phyloP scores from a whole-genome alignment of 306 rosid genomes.

The Dryas octopetala region DNA sequence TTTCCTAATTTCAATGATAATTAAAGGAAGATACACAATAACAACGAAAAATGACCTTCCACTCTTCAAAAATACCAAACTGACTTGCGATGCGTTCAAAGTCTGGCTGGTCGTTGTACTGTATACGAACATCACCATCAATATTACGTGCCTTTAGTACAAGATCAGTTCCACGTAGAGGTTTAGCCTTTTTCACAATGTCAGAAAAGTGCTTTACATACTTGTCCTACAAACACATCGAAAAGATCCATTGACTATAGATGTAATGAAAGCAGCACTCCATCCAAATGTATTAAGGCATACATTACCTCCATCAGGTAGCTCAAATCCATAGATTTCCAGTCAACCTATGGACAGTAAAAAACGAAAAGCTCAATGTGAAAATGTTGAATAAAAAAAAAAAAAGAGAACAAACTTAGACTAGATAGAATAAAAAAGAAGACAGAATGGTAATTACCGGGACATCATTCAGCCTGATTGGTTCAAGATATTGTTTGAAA shows the following conservation, averaged over 20 bases:
- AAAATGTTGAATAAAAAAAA: slow-evolving; percentile 5
- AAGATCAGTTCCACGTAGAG: slow-evolving; percentile 58
- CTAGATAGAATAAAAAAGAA: background rate
- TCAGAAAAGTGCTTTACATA: slow-evolving; percentile 59
- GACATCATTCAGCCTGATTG: slow-evolving; percentile 84
- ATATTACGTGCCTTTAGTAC: slow-evolving; percentile 72
- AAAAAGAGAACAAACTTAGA: background rate
- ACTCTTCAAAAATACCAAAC: slow-evolving; percentile 90
- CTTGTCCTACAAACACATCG: slow-evolving; percentile 56
- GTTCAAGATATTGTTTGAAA: slow-evolving; percentile 84
- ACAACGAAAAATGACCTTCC: slow-evolving; percentile 66
- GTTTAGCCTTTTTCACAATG: slow-evolving; percentile 63
- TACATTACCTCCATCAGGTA: slow-evolving; percentile 79
- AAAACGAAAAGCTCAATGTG: slow-evolving; percentile 28
- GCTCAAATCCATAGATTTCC: slow-evolving; percentile 88
- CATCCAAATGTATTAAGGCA: slow-evolving; percentile 12
- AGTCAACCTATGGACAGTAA: slow-evolving; percentile 58
- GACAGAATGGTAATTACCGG: slow-evolving; percentile 41
- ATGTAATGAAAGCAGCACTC: slow-evolving; percentile 20
- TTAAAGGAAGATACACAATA: slow-evolving; percentile 14
- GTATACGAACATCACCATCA: slow-evolving; percentile 68
- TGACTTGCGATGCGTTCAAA: slow-evolving; percentile 73
- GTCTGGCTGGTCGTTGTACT: slow-evolving; percentile 59
- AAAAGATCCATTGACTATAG: slow-evolving; percentile 20
- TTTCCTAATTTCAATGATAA: background rate